phyloP scores from a whole-genome alignment of 176 grass and related monocot species.

The Carex pumila region DNA sequence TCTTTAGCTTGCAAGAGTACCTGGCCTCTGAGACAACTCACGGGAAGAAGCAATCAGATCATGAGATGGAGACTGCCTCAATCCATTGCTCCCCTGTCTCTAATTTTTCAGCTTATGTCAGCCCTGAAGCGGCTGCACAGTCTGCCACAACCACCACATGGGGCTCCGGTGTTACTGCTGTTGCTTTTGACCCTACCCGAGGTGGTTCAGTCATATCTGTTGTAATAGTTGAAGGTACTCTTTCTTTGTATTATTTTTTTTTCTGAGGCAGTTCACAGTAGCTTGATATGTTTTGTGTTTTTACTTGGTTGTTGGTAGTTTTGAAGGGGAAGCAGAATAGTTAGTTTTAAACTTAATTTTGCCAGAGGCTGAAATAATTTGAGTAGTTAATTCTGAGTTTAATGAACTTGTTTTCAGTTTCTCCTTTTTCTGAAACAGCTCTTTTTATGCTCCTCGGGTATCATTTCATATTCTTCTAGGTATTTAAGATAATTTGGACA shows the following conservation, averaged over 20 bases:
- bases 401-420: not conserved
- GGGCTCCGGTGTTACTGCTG: constrained; percentile 92
- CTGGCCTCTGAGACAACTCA: constrained; percentile 67
- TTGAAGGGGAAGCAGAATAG: not conserved
- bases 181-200: constrained; percentile 98
- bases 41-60: constrained; percentile 55
- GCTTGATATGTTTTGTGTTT: not conserved
- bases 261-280: not conserved
- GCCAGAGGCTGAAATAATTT: not conserved
- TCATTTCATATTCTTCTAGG: not conserved
- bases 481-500: not conserved
- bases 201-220: constrained; percentile 87
- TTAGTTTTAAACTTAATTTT: constrained; percentile 5
- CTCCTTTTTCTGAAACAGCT: not conserved
- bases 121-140: constrained; percentile 94
- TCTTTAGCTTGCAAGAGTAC: constrained; percentile 90
- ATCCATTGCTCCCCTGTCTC: constrained; percentile 99
- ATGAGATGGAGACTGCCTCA: constrained; percentile 65
- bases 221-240: constrained; percentile 96
- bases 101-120: constrained; percentile 97
- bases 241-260: not conserved
- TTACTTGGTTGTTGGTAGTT: not conserved
- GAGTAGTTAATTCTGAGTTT: not conserved
- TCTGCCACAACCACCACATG: constrained; percentile 94
- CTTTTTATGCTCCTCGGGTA: not conserved